phyloP scores from a whole-genome alignment of 108 stramenopile species.

The Schizochytrium sp. region DNA sequence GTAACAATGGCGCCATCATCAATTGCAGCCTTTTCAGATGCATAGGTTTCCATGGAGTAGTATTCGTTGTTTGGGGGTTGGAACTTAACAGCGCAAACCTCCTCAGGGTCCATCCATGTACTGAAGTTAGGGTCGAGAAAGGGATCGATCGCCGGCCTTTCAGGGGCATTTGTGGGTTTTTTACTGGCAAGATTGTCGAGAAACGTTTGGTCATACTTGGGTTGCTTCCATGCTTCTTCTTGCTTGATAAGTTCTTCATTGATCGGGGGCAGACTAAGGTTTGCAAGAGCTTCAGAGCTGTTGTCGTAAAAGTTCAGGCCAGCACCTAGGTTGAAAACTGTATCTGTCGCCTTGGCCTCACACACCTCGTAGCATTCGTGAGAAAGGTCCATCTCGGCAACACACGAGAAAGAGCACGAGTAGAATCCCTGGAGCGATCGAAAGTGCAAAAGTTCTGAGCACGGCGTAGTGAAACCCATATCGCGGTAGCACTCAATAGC shows the following conservation, averaged over 20 bases:
- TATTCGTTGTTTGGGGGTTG: not conserved
- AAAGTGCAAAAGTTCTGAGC: slow-evolving; percentile 11
- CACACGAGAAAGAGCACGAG: slow-evolving; percentile 24
- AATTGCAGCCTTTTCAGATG: not conserved
- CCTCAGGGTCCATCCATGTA: not conserved
- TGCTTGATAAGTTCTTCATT: not conserved
- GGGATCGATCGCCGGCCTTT: not conserved
- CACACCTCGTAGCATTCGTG: slow-evolving; percentile 17
- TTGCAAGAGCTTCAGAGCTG: not conserved
- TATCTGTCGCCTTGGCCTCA: not conserved
- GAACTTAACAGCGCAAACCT: slow-evolving; percentile 38
- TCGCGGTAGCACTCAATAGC: slow-evolving; percentile 14
- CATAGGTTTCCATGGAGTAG: slow-evolving; percentile 4
- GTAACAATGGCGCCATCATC: slow-evolving; percentile 14
- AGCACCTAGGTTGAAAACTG: not conserved
- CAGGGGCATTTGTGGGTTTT: not conserved
- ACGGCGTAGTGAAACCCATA: slow-evolving; percentile 31
- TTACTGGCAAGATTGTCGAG: slow-evolving; percentile 23
- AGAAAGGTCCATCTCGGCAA: not conserved
- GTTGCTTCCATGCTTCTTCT: slow-evolving; percentile 1
- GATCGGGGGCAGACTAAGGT: not conserved
- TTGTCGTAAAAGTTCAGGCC: not conserved
- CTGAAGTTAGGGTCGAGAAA: not conserved
- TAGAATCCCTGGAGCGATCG: not conserved
- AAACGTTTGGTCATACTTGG: slow-evolving; percentile 35